These are phyloP conservation scores for Penicillium taxi DNA, from an alignment of 495 filamentous ascomycete species.

Conservation along the genomic window DNA sequence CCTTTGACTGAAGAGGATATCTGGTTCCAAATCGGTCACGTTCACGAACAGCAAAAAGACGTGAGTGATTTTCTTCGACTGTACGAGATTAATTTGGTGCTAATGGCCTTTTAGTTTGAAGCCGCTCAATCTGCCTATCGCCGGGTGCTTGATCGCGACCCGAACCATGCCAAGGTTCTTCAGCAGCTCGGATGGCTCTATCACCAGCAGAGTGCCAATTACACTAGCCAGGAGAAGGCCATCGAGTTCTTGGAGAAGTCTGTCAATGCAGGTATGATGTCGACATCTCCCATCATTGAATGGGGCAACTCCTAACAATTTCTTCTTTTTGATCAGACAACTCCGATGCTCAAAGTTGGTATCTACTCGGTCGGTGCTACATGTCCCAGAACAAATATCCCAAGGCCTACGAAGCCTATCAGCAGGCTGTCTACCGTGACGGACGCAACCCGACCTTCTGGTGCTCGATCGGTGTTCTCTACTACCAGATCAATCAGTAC, in stretches of 20 bases:
- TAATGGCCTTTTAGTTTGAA: constrained; percentile 59
- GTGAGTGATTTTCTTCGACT: constrained; percentile 46
- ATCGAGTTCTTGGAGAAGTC: constrained; percentile 98
- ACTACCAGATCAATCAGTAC: constrained; percentile 99
- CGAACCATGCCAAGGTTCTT: constrained; percentile 94
- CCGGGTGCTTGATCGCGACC: constrained; percentile 88
- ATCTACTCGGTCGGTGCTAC: constrained; percentile 93
- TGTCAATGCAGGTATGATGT: constrained; percentile 81
- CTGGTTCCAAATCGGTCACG: constrained; percentile 99
- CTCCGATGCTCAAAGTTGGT: constrained; percentile 96
- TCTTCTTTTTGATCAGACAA: constrained; percentile 64
- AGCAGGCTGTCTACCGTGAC: constrained; percentile 97
- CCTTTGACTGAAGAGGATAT: constrained; percentile 97
- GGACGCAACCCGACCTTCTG: constrained; percentile 98
- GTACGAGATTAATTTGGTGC: not conserved
- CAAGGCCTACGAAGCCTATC: constrained; percentile 98
- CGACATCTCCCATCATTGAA: too few relatives aligned
- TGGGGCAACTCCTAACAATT: too few relatives aligned
- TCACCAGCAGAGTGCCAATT: constrained; percentile 87
- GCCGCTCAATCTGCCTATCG: constrained; percentile 85
- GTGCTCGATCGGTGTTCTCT: constrained; percentile 98
- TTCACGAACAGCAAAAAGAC: constrained; percentile 98
- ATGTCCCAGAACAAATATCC: constrained; percentile 99
- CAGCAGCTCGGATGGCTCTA: constrained; percentile 98
- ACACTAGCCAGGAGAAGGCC: constrained; percentile 84